Conservation (phyloP, 352 stramenopile species). For the Bremia lactucae region DNA sequence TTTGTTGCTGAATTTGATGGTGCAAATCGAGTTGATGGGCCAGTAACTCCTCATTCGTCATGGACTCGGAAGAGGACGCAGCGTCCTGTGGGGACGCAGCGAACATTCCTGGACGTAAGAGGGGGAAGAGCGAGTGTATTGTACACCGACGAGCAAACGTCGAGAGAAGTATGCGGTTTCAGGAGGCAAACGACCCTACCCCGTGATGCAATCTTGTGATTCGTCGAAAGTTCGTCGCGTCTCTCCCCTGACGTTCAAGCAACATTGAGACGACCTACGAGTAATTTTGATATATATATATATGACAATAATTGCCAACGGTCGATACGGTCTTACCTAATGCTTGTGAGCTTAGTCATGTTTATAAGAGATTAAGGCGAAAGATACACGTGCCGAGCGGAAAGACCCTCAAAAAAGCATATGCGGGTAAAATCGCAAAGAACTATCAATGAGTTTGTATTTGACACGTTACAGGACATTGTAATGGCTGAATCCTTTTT, state of each 20-base stretch:
- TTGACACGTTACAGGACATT: too few species aligned
- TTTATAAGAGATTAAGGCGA: too few species aligned
- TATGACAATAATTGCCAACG: too few species aligned
- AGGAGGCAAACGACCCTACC: not conserved
- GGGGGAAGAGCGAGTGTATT: slow-evolving; percentile 18
- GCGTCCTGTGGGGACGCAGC: slow-evolving; percentile 2
- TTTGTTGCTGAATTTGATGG: slow-evolving; percentile 80
- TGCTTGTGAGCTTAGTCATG: too few species aligned
- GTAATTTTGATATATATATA: too few species aligned
- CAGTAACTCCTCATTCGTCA: slow-evolving; percentile 72
- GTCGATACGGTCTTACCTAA: too few species aligned
- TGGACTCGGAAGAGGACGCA: slow-evolving; percentile 14
- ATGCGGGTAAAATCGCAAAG: too few species aligned
- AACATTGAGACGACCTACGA: slow-evolving; percentile 7
- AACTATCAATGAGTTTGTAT: too few species aligned
- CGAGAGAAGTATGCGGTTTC: slow-evolving; percentile 9
- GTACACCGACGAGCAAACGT: slow-evolving; percentile 6
- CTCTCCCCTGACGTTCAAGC: slow-evolving; percentile 11
- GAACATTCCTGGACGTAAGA: slow-evolving; percentile 13
- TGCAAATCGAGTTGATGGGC: slow-evolving; percentile 74
- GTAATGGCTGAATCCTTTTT: too few species aligned
- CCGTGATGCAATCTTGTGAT: not conserved
- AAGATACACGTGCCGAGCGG: too few species aligned
- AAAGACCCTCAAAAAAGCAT: too few species aligned
- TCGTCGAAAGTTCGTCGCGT: slow-evolving; percentile 3